Evolutionary conservation across 495 filamentous ascomycete species (phyloP), one percentile per base, ranked within the genome.

Genomic region (Trichocladium antarcticum): DNA sequence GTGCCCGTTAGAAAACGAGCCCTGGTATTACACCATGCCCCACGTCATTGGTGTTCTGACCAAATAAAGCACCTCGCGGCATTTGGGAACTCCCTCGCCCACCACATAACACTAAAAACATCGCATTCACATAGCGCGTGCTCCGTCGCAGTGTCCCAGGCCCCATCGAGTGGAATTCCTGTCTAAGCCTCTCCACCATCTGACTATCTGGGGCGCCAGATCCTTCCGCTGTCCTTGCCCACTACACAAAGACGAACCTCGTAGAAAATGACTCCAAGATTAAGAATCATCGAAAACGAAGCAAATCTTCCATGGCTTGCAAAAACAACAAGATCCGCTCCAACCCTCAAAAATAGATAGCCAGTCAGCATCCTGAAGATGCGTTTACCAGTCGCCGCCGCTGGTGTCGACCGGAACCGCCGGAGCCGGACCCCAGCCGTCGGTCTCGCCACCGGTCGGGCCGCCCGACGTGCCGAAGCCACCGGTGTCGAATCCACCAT

Each of bases 1-100:
- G 54, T 59, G 22, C 10, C 64, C 66, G 41, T 67, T 68, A 12
- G 61, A 69, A 19, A 59, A 55, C 39, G 72, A 70, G 43, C 71
- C 68, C 49, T 68, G 66, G 62, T 75, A 66, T 57, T 57, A 68
- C 3, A 54, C 63, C 31, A 54, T 81, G 56, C 78, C 80, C 27
- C 77, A 84, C 66, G 40, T 54, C 40, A 57, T 50, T 32, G 57
- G 57, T 16, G 55, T 57, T 15, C 39, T 59, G 31, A 59, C 54
- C 24, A 59, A 59, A 20, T 59, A 49, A 37, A 43, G 31, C 5
- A 17, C 3, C 15, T 19, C 4, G n/a, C 6, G 1, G 27, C 27
- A 29, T 29, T 29, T 29, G 5, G 27, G 27, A 10, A 10, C 27
- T 29, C 10, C 27, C 27, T 29, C 27, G n/a, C n/a, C n/a, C n/a